Base-by-base conservation (phyloP, 257 asterid genomes). In the Agastache rugosa region DNA sequence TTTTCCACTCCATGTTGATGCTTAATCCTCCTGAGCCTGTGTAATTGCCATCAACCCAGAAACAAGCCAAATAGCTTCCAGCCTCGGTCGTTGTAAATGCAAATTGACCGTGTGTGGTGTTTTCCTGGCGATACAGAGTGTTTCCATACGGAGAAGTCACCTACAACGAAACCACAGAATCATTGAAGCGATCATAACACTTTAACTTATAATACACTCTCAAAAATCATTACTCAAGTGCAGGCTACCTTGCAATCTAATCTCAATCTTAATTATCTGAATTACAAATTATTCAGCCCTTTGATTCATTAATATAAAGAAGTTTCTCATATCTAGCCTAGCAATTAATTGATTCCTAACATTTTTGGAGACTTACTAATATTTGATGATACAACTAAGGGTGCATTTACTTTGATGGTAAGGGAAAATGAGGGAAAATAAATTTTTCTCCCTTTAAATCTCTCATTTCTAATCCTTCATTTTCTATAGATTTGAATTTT, bases 121-220 rank as follows among this genome's bases (percentile, higher is more conserved):
- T 85, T 53, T 81, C 85, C 73, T 83, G 64, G 65, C 66, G 75
- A 58, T 87, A 89, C 44, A 87, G 81, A 66, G 63, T 77, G 15
- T 79, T 85, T 19, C 92, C 92, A 66, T 80, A 81, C 7, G 92
- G 88, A 2, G 89, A 87, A 41, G 86, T 83, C 56, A 87, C 92
- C 92, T 87, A 59, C 64, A 66, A n/a, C 64, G 72, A 55, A 70
- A 74, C 20, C 37, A 72, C 48, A 20, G 17, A 77, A 29, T 39
- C 74, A 41, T 39, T 62, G 39, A 35, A 55, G 45, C 27, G 20
- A 47, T 47, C 54, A 4, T 47, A 47, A 16, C 37, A 31, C 37
- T 31, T 4, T 0, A 31, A 31, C 37, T 31, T 5, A 31, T 31
- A 25, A 25, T 25, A 25, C 29, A 25, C 3, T 25, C 29, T 25